A percentile compares a stretch with the other conserved stretches of the same genome.
Conservation (phyloP, 768 basidiomycete genomes). For the Pulveroboletus sp. region DNA sequence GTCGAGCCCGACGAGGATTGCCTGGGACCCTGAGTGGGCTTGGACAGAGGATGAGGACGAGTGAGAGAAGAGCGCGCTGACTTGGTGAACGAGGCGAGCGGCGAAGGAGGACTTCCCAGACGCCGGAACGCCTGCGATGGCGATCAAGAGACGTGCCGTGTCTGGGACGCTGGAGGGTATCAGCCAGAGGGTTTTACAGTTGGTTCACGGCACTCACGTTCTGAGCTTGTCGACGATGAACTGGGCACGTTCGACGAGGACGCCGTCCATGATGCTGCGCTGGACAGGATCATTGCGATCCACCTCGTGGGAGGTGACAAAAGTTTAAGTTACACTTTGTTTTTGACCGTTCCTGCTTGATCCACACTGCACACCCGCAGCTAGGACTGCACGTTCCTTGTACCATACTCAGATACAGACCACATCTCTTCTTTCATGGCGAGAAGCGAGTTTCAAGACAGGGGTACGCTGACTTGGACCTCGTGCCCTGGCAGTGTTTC, state of each 20-base stretch:
- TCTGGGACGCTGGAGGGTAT: constrained; percentile 9
- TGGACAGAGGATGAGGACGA: background rate
- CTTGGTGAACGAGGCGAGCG: constrained; percentile 45
- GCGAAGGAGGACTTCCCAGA: constrained; percentile 84
- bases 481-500: background rate
- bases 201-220: constrained; percentile 28
- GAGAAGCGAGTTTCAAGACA: background rate
- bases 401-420: background rate
- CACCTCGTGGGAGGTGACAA: background rate
- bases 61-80: constrained; percentile 42
- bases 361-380: background rate
- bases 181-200: background rate
- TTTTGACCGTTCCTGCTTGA: too few relatives aligned
- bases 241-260: constrained; percentile 37
- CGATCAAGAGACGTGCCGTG: constrained; percentile 54
- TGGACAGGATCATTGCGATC: too few relatives aligned
- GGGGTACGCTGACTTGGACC: background rate
- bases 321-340: too few relatives aligned
- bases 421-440: background rate
- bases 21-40: constrained; percentile 29
- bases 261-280: constrained; percentile 27
- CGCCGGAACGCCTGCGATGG: constrained; percentile 75
- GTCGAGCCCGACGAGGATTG: constrained; percentile 75
- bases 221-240: constrained; percentile 35
- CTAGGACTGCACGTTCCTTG: too few relatives aligned